Evolutionary conservation across 208 protist species (phyloP), one percentile per base, ranked within the genome.

Genomic region (Herpetomonas tarakana): DNA sequence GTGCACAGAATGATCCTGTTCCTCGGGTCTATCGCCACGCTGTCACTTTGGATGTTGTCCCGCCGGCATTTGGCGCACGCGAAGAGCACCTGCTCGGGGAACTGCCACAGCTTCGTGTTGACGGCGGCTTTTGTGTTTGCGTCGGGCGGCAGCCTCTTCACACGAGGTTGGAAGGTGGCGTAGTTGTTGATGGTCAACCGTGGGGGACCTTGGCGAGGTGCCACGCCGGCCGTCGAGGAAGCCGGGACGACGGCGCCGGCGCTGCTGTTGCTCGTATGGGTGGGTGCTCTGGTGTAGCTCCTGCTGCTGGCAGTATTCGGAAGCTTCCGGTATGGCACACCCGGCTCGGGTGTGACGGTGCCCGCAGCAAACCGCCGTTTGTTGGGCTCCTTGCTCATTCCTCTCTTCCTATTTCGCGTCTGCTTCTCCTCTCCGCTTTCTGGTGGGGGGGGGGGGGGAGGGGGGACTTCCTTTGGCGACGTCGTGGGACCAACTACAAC

Each of bases 161-260:
- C 60, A 14, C 86, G 76, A 12, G 67, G 55, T 11, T 65, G 65
- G 52, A 93, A 90, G n/a, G 73, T 76, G 19, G 59, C 26, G 45
- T 91, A 82, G 68, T 93, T 93, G 71, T 84, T 75, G 29, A 87
- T 68, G 14, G 86, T 93, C 25, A 93, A 58, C 4, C 78, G 76
- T 26, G 79, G 67, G 28, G 28, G 28, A 27, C 58, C 28, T 26
- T 55, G 26, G 21, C 31, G 2, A 16, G 26, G 2, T 9, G 27
- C 44, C 50, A 24, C 62, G 54, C 25, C 38, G 52, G 14, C 30
- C 6, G 41, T 25, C 24, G 24, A 45, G 28, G 35, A 31, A 26
- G 27, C 3, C 29, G 30, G 59, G 35, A 45, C 38, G 16, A 49
- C 38, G 6, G 24, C 38, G n/a, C 12, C 22, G 19, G 11, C 21